Percentiles rank a stretch among this genome's conserved stretches.
These are phyloP conservation scores for Uronychia setigera DNA, from an alignment of 73 alveolate genomes.

Conservation along the genomic window DNA sequence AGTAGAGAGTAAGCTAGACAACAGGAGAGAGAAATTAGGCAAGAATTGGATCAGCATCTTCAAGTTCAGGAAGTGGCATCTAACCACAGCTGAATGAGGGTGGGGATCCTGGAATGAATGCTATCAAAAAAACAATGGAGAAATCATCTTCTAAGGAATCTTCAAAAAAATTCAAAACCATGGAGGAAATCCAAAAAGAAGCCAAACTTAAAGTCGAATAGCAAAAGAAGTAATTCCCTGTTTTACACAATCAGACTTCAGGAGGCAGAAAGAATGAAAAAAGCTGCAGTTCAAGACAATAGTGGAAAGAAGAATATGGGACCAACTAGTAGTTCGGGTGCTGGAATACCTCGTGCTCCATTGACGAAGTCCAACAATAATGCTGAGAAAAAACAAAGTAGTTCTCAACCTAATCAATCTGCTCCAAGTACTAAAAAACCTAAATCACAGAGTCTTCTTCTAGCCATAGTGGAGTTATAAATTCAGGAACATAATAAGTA, in stretches of 20 bases:
- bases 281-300: conserved; percentile 6
- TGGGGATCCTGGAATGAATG: background rate
- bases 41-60: too few species aligned
- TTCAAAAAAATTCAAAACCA: conserved; percentile 19
- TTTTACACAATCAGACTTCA: background rate
- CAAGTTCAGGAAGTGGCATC: background rate
- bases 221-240: conserved; percentile 20
- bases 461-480: background rate
- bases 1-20: background rate
- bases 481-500: background rate
- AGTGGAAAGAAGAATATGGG: background rate
- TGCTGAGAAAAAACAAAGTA: background rate
- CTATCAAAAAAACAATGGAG: background rate
- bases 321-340: background rate
- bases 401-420: background rate
- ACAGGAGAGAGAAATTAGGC: too few species aligned
- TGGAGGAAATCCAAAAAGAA: conserved; percentile 60
- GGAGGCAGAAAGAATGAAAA: background rate
- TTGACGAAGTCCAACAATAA: background rate
- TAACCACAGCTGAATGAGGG: background rate
- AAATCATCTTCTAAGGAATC: background rate
- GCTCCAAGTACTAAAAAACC: background rate
- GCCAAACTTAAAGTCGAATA: conserved; percentile 53
- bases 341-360: background rate
- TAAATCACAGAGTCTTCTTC: background rate